Conservation (phyloP, 1,284 basidiomycete species). For the Ustilago shanxiensis region DNA sequence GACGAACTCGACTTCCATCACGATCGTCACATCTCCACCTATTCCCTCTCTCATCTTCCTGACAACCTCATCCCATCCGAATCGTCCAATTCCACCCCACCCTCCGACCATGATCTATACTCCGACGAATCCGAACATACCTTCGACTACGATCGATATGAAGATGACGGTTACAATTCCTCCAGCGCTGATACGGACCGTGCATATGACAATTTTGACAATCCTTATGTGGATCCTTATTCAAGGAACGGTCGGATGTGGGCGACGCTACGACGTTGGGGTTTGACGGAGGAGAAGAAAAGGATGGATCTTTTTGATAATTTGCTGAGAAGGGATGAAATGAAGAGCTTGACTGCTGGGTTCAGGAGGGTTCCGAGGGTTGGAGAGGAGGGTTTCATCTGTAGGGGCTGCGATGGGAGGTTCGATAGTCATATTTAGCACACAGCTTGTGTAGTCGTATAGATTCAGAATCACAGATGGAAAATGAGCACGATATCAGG, state of each 20-base stretch:
- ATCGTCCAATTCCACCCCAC: not conserved
- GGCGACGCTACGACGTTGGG: not conserved
- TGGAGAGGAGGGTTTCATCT: slow-evolving; percentile 11
- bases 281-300: not conserved
- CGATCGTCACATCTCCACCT: slow-evolving; percentile 32
- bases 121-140: not conserved
- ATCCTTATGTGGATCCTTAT: not conserved
- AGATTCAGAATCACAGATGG: too few species aligned
- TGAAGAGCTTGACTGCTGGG: slow-evolving; percentile 13
- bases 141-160: slow-evolving; percentile 2
- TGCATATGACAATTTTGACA: not conserved
- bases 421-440: slow-evolving; percentile 18
- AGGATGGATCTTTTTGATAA: slow-evolving; percentile 25
- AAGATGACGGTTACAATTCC: slow-evolving; percentile 18
- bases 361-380: slow-evolving; percentile 18
- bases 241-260: slow-evolving; percentile 2
- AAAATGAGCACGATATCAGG: too few species aligned
- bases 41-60: slow-evolving; percentile 22
- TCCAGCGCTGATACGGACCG: not conserved
- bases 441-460: too few species aligned
- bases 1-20: slow-evolving; percentile 24
- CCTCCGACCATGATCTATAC: not conserved
- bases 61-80: slow-evolving; percentile 4
- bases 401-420: slow-evolving; percentile 9
- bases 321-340: slow-evolving; percentile 26